A percentile compares a stretch with the other conserved stretches of the same genome.
Conservation (phyloP, 495 filamentous ascomycete species). For the Penicillium nucicola region DNA sequence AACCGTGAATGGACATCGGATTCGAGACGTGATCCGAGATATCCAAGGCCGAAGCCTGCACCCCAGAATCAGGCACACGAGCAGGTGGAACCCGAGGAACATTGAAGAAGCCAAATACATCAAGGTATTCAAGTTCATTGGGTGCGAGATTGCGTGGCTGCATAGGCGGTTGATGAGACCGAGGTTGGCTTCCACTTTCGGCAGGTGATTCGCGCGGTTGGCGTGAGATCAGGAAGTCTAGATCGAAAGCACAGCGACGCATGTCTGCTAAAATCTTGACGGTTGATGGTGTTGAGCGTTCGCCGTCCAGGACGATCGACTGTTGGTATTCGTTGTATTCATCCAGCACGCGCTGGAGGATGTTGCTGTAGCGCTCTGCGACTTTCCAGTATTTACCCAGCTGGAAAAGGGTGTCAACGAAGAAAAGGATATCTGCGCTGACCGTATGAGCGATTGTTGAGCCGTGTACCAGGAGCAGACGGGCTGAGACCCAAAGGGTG, state of each 20-base stretch:
- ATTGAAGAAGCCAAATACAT: slow-evolving; percentile 93
- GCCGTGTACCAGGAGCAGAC: slow-evolving; percentile 79
- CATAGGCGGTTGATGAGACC: slow-evolving; percentile 21
- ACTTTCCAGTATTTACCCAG: slow-evolving; percentile 84
- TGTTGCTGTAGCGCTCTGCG: slow-evolving; percentile 74
- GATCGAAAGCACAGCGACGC: slow-evolving; percentile 77
- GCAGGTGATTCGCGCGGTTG: slow-evolving; percentile 60
- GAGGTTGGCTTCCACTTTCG: slow-evolving; percentile 21
- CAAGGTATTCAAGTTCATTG: slow-evolving; percentile 84
- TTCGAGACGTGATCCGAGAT: slow-evolving; percentile 33
- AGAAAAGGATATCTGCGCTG: slow-evolving; percentile 69
- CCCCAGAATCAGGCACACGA: slow-evolving; percentile 24
- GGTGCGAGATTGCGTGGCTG: slow-evolving; percentile 60
- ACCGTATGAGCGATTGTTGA: slow-evolving; percentile 81
- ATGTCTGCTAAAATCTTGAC: slow-evolving; percentile 88
- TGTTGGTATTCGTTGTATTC: slow-evolving; percentile 77
- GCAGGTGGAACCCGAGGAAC: slow-evolving; percentile 65
- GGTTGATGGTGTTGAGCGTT: slow-evolving; percentile 72
- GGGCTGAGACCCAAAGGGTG: slow-evolving; percentile 87
- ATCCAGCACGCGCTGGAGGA: slow-evolving; percentile 78
- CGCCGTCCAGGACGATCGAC: slow-evolving; percentile 51
- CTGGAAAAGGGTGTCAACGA: slow-evolving; percentile 74
- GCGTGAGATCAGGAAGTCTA: slow-evolving; percentile 82
- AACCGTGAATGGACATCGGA: slow-evolving; percentile 43
- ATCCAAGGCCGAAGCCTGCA: slow-evolving; percentile 16